Conservation (phyloP, 2,329 filamentous ascomycete genomes). For the Xylaria digitata region DNA sequence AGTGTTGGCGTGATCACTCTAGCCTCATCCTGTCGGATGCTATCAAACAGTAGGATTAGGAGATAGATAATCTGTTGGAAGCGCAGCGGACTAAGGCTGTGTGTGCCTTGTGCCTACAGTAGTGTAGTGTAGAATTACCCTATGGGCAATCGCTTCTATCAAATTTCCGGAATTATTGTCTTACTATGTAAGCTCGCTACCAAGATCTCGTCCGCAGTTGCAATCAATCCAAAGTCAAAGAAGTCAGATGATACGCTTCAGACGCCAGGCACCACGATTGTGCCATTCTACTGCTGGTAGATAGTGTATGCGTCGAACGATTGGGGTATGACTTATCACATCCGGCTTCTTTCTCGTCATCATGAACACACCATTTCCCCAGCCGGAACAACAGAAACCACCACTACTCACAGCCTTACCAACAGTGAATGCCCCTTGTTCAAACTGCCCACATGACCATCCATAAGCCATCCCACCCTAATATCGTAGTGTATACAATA, state of each 20-base stretch:
- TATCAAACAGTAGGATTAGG: neutral
- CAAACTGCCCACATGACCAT: conserved; percentile 8
- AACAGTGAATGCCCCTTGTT: neutral
- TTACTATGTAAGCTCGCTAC: conserved; percentile 35
- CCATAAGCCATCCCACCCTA: neutral
- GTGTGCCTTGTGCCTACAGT: no score
- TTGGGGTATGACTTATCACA: conserved; percentile 14
- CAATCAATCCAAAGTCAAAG: neutral
- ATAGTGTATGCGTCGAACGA: conserved; percentile 3
- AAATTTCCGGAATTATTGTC: conserved; percentile 15
- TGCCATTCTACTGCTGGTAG: neutral
- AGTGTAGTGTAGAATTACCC: neutral
- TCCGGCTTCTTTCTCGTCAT: conserved; percentile 7
- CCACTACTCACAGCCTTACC: conserved; percentile 5
- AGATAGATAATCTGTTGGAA: neutral
- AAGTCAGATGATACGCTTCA: conserved; percentile 25
- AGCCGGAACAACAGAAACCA: neutral
- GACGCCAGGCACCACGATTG: conserved; percentile 28
- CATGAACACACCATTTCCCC: neutral
- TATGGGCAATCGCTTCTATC: conserved; percentile 2
- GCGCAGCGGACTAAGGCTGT: neutral
- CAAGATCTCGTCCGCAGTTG: conserved; percentile 1
- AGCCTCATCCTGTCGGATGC: conserved; percentile 3
- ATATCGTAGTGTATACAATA: no score
- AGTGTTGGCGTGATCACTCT: neutral